Evolutionary conservation across 805 yeast species (phyloP), one percentile per base, ranked within the genome.

Genomic region (Metschnikowia kunwiensis): DNA sequence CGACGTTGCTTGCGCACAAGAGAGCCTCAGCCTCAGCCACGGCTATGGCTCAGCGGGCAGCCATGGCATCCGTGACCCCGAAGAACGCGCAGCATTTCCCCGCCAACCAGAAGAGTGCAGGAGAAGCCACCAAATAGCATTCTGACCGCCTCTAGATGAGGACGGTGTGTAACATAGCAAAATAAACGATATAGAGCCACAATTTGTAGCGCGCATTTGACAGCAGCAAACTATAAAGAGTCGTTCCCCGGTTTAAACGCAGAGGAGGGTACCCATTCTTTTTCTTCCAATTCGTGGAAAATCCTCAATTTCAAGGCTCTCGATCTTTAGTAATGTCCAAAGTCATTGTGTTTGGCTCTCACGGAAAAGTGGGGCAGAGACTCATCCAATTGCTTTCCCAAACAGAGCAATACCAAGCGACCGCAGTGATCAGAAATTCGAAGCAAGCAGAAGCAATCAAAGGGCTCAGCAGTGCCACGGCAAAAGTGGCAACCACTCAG

Each of bases 311-410:
- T n/a, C n/a, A n/a, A n/a, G n/a, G n/a, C n/a, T n/a, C n/a, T n/a
- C 30, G 7, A 7, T 14, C 7, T 9, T 26, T 9, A 12, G 13
- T 10, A 10, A 37, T 34, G 39, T 33, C 42, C 3, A 42, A 36
- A 22, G 37, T 51, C 3, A 40, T 51, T 11, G 53, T 79, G 14
- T 57, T 79, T 36, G 86, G 86, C 25, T 81, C 82, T 14, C 76
- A 77, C 52, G 85, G 85, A 22, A 71, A 70, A 40, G 68, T 79
- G n/a, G 86, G 79, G 25, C 68, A 72, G 39, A 50, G 58, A 1
- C 46, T 79, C 9, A 51, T 76, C 9, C 40, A 56, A n/a, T 54
- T 65, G 27, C 43, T 58, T 65, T 16, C 59, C 51, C 36, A 42
- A 15, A 13, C 44, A 38, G 17, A 42, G 32, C 30, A 36, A 24